phyloP scores from a whole-genome alignment of 116 monocot genomes.

The Phalaenopsis hybrid region DNA sequence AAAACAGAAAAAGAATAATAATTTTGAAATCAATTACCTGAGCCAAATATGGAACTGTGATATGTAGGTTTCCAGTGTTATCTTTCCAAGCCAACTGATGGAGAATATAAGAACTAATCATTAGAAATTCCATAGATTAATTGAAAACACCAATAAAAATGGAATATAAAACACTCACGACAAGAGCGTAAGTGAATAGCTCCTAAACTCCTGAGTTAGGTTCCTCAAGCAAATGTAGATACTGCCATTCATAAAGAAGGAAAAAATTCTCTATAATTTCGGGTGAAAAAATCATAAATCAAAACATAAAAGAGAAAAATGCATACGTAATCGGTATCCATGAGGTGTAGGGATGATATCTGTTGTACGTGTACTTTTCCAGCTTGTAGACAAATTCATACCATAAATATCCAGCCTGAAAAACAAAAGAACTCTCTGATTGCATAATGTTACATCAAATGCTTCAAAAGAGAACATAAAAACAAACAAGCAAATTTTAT shows the following conservation, averaged over 20 bases:
- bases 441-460: not conserved
- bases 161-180: constrained; percentile 47
- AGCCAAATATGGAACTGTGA: constrained; percentile 96
- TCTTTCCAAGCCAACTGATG: constrained; percentile 91
- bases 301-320: constrained; percentile 1
- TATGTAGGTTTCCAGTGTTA: constrained; percentile 93
- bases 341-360: constrained; percentile 94
- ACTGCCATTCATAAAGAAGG: constrained; percentile 26
- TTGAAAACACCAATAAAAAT: not conserved
- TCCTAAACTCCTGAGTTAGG: constrained; percentile 63
- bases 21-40: constrained; percentile 30
- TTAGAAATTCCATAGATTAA: constrained; percentile 7
- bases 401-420: constrained; percentile 80
- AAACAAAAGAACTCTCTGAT: not conserved
- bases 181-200: constrained; percentile 76
- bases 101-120: constrained; percentile 2
- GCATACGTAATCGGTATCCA: constrained; percentile 97
- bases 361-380: constrained; percentile 85
- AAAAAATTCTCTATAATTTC: not conserved
- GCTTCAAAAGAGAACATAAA: no score
- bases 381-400: constrained; percentile 89
- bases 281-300: not conserved
- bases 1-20: no score
- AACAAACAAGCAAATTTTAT: no score
- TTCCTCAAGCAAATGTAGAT: constrained; percentile 90